Conservation (phyloP, 352 stramenopile species). For the Phytophthora chlamydospora region DNA sequence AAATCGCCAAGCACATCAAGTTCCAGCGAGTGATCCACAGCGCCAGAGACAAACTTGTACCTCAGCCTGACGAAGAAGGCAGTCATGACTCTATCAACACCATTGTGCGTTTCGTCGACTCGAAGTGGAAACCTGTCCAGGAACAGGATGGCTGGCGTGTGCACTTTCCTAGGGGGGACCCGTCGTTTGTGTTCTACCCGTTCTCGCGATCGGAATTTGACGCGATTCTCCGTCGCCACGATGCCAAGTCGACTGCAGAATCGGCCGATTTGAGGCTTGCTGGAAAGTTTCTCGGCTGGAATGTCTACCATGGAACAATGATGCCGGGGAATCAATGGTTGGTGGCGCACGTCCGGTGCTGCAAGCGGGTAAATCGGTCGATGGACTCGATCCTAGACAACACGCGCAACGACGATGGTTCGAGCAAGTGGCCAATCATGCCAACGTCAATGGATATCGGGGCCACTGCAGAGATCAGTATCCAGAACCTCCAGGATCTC, state of each 20-base stretch:
- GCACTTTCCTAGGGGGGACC: background rate
- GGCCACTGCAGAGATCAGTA: background rate
- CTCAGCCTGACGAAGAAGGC: background rate
- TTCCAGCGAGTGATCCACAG: conserved; percentile 1
- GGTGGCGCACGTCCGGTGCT: background rate
- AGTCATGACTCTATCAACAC: conserved; percentile 6
- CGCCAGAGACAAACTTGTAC: background rate
- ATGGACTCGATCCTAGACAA: background rate
- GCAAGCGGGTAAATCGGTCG: background rate
- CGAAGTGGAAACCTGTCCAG: background rate
- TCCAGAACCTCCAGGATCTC: conserved; percentile 14
- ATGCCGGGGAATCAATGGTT: background rate
- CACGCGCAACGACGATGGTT: background rate
- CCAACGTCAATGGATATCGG: conserved; percentile 2
- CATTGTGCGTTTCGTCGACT: background rate
- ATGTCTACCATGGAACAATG: conserved; percentile 14
- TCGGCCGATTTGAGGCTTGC: background rate
- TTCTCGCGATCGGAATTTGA: background rate
- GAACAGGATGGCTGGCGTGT: background rate
- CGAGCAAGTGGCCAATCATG: conserved; percentile 4
- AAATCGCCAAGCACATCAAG: background rate
- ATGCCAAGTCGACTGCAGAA: background rate
- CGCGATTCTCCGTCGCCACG: background rate
- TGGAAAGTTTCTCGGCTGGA: conserved; percentile 10
- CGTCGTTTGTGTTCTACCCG: conserved; percentile 1